Percentiles rank a stretch among this genome's conserved stretches.
phyloP scores from a whole-genome alignment of 1,284 basidiomycete genomes.

The Melampsora medusae region DNA sequence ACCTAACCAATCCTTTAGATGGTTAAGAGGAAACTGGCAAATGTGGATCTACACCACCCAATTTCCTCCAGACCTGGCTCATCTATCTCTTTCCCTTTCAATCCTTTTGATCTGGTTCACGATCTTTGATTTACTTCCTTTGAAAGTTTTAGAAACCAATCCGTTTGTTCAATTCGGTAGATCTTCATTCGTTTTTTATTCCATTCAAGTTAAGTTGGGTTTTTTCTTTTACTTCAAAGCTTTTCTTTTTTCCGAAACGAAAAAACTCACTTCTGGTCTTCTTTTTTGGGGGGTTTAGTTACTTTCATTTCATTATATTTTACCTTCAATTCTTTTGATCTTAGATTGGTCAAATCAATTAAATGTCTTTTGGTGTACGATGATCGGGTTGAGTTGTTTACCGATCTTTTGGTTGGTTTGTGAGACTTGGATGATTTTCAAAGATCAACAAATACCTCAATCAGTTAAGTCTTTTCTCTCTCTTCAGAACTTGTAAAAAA shows the following conservation, averaged over 20 bases:
- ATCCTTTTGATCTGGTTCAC: conserved; percentile 5
- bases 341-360: conserved; percentile 27
- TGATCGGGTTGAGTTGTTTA: conserved; percentile 18
- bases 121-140: conserved; percentile 17
- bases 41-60: conserved; percentile 30
- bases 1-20: conserved; percentile 3
- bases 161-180: conserved; percentile 26
- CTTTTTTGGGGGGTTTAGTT: conserved; percentile 1
- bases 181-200: conserved; percentile 26
- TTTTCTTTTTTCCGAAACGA: neutral
- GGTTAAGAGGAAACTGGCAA: conserved; percentile 20
- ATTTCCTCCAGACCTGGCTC: conserved; percentile 27
- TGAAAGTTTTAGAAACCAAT: neutral
- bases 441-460: conserved; percentile 30
- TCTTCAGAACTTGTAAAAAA: no score
- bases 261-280: neutral
- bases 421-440: conserved; percentile 37
- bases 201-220: conserved; percentile 30
- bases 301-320: conserved; percentile 38
- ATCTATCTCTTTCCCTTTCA: conserved; percentile 10
- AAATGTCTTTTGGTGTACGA: conserved; percentile 20
- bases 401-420: conserved; percentile 28
- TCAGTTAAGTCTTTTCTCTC: no score
- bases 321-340: conserved; percentile 15
- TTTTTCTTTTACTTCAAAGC: neutral